Conservation (phyloP, 1,284 basidiomycete species). For the Fistulinella staudtii region DNA sequence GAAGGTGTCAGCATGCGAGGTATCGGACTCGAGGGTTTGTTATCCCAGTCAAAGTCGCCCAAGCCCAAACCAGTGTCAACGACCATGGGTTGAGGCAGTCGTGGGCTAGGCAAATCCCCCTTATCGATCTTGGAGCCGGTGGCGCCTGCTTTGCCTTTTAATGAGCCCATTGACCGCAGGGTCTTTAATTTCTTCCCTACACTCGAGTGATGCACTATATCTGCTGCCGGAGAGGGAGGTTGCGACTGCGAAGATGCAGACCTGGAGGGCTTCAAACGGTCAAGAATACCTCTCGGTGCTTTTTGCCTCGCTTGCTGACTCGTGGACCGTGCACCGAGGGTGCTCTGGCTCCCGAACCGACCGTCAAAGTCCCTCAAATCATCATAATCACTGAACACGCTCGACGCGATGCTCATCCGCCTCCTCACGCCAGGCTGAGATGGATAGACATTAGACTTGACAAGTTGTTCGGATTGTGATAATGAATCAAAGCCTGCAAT, state of each 20-base stretch:
- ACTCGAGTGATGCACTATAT: slow-evolving; percentile 34
- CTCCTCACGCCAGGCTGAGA: slow-evolving; percentile 39
- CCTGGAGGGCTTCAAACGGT: slow-evolving; percentile 50
- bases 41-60: slow-evolving; percentile 51
- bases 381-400: slow-evolving; percentile 77
- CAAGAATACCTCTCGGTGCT: slow-evolving; percentile 61
- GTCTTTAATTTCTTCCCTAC: slow-evolving; percentile 60
- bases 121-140: slow-evolving; percentile 31
- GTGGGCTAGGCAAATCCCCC: slow-evolving; percentile 42
- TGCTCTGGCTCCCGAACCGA: slow-evolving; percentile 74
- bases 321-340: slow-evolving; percentile 46
- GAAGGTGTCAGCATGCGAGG: slow-evolving; percentile 22
- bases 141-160: slow-evolving; percentile 49
- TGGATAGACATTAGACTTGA: slow-evolving; percentile 35
- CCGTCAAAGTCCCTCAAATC: slow-evolving; percentile 81
- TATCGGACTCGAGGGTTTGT: slow-evolving; percentile 26
- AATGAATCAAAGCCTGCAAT: slow-evolving; percentile 24
- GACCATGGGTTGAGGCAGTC: slow-evolving; percentile 47
- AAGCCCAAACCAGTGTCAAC: slow-evolving; percentile 61
- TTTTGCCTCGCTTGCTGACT: slow-evolving; percentile 45
- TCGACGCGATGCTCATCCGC: slow-evolving; percentile 59
- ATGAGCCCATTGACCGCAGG: slow-evolving; percentile 73
- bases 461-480: slow-evolving; percentile 26
- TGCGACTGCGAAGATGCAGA: slow-evolving; percentile 36
- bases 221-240: slow-evolving; percentile 38